These are phyloP conservation scores for Cutaneotrichosporon cavernicola DNA, from an alignment of 1,284 basidiomycete genomes.

Conservation along the genomic window DNA sequence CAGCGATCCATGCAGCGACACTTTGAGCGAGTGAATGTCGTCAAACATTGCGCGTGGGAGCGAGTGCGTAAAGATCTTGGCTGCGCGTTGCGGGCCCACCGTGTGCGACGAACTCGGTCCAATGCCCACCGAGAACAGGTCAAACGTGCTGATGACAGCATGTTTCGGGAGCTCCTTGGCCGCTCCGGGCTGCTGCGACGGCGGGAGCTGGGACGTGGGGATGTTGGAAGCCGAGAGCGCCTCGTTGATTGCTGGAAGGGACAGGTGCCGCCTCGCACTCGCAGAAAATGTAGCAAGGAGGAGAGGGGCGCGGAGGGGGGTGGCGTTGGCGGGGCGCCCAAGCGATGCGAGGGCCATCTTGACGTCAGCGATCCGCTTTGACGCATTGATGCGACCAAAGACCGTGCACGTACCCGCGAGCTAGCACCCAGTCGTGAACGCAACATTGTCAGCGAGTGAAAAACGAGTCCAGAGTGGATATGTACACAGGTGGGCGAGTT, in stretches of 20 bases:
- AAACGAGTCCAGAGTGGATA: background rate
- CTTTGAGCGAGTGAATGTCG: conserved; percentile 75
- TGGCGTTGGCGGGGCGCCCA: background rate
- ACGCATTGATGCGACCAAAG: background rate
- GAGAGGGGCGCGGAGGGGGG: background rate
- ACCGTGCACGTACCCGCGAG: background rate
- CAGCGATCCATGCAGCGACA: conserved; percentile 66
- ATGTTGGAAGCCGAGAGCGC: background rate
- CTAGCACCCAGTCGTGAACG: background rate
- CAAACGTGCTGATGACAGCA: conserved; percentile 89
- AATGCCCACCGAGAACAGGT: conserved; percentile 88
- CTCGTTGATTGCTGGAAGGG: background rate
- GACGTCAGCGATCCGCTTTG: background rate
- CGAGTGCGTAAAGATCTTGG: conserved; percentile 28
- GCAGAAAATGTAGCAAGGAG: background rate
- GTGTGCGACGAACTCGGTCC: conserved; percentile 59
- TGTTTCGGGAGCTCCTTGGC: conserved; percentile 60
- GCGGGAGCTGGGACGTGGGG: conserved; percentile 18
- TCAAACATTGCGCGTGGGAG: conserved; percentile 24
- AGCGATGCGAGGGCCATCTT: background rate
- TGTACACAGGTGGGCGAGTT: background rate
- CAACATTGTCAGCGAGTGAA: background rate
- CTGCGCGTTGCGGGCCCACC: conserved; percentile 63
- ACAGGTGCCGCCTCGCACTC: background rate
- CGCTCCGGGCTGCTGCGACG: conserved; percentile 22